Conservation (phyloP, 2,329 filamentous ascomycete genomes). For the Stemphylium lycopersici region DNA sequence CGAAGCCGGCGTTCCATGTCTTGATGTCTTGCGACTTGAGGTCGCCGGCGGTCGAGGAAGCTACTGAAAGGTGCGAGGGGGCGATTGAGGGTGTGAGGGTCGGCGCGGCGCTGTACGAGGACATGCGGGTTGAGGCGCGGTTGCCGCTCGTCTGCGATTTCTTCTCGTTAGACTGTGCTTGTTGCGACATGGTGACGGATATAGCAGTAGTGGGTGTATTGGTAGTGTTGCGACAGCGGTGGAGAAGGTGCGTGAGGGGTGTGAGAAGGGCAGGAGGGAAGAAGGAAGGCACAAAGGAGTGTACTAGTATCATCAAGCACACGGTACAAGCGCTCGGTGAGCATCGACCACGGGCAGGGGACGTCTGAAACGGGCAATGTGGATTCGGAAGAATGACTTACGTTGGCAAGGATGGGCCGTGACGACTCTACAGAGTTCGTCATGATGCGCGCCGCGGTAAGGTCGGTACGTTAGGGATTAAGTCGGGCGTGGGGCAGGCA, state of each 20-base stretch:
- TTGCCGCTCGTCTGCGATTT: constrained; percentile 43
- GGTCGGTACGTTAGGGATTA: not conserved
- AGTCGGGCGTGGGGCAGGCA: not conserved
- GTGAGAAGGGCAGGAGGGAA: constrained; percentile 3
- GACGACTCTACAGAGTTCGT: constrained; percentile 49
- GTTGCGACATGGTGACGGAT: constrained; percentile 24
- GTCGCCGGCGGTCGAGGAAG: constrained; percentile 45
- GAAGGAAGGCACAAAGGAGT: constrained; percentile 6
- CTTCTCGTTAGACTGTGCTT: constrained; percentile 33
- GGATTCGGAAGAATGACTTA: constrained; percentile 41
- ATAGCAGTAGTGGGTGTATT: constrained; percentile 11
- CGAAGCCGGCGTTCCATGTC: constrained; percentile 78
- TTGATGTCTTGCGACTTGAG: constrained; percentile 69
- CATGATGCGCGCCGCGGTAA: constrained; percentile 32
- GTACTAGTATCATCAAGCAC: not conserved
- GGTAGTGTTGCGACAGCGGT: constrained; percentile 5
- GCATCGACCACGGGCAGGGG: constrained; percentile 27
- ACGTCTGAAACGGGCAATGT: constrained; percentile 39
- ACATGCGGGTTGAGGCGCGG: constrained; percentile 54
- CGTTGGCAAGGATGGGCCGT: constrained; percentile 50
- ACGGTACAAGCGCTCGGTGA: constrained; percentile 11
- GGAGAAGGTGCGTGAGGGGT: constrained; percentile 1
- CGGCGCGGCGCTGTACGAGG: constrained; percentile 58
- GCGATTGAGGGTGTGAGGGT: constrained; percentile 59
- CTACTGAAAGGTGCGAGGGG: constrained; percentile 49